These are phyloP conservation scores for Claviceps citrina DNA, from an alignment of 2,329 filamentous ascomycete genomes.

Conservation along the genomic window DNA sequence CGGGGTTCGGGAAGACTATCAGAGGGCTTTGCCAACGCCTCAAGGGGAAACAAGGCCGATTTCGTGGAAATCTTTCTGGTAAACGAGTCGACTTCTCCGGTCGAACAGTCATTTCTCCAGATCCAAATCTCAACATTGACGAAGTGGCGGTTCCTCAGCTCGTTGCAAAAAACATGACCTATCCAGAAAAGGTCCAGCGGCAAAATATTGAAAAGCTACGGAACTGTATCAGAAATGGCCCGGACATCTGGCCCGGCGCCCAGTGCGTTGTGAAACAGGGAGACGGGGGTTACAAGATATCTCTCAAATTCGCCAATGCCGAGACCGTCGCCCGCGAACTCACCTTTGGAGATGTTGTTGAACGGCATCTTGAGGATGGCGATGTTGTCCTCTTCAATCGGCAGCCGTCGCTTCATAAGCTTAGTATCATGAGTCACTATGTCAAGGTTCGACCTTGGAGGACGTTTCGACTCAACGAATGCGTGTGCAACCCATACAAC, in stretches of 20 bases:
- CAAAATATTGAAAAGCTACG: constrained; percentile 76
- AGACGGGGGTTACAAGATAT: constrained; percentile 52
- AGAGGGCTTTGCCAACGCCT: constrained; percentile 88
- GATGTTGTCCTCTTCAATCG: constrained; percentile 97
- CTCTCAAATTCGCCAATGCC: constrained; percentile 57
- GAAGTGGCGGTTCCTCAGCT: constrained; percentile 82
- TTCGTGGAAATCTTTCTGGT: constrained; percentile 89
- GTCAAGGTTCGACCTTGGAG: constrained; percentile 89
- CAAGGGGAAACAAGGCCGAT: constrained; percentile 94
- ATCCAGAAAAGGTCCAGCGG: constrained; percentile 72
- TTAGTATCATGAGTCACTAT: constrained; percentile 93
- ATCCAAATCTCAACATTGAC: constrained; percentile 85
- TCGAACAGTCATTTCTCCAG: constrained; percentile 91
- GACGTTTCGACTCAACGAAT: constrained; percentile 94
- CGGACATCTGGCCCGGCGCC: constrained; percentile 71
- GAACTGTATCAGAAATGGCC: constrained; percentile 59
- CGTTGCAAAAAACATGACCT: constrained; percentile 93
- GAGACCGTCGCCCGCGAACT: constrained; percentile 59
- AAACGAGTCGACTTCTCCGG: constrained; percentile 98
- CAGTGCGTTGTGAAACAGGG: constrained; percentile 65
- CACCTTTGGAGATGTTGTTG: constrained; percentile 72
- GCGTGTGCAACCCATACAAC: constrained; percentile 95
- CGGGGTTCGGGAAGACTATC: constrained; percentile 73
- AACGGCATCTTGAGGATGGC: constrained; percentile 86
- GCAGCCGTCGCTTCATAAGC: constrained; percentile 92